Evolutionary conservation across 768 basidiomycete species (phyloP), one percentile per base, ranked within the genome.

Genomic region (Mrakia hoshinonis): DNA sequence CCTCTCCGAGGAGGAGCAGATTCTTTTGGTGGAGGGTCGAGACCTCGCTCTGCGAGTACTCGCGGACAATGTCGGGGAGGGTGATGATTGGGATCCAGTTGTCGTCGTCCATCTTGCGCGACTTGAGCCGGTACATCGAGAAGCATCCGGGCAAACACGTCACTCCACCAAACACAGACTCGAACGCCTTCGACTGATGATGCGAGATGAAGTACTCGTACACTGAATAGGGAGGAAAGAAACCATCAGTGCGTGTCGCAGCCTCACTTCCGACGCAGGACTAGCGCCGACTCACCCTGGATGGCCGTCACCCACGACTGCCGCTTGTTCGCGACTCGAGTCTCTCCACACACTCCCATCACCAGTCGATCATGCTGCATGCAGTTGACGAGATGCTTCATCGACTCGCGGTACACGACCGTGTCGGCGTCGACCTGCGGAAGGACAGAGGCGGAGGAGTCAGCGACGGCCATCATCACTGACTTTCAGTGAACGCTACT

Each of bases 141-240:
- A 99, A 99, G 81, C 96, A 99, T n/a, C 96, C 96, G 0, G 96
- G 96, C 36, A 98, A 83, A 83, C 96, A 99, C 15, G 96, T 93
- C 70, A 99, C 96, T 86, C 96, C 96, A 77, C 96, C 96, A 77
- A 99, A 98, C 31, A 96, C 92, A 26, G 96, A 93, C 80, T 99
- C 96, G 81, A 99, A 99, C 9, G 92, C 94, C 80, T 99, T 99
- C 73, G 95, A 91, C 67, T 93, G 85, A 79, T 99, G 95, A 80
- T 99, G 96, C 47, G 94, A 97, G 77, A 99, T 98, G 81, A 97
- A 99, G 80, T 99, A 99, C 73, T 79, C 79, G 77, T 78, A 81
- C 2, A 75, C 75, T 60, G 39, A 24, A 18, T 15, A 24, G 5
- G 49, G 49, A 6, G 22, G 49, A 51, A 34, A 36, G 43, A 65